Percentiles rank a stretch among this genome's conserved stretches.
Evolutionary conservation across 495 filamentous ascomycete species (phyloP).

Genomic region (Xylaria bambusicola): DNA sequence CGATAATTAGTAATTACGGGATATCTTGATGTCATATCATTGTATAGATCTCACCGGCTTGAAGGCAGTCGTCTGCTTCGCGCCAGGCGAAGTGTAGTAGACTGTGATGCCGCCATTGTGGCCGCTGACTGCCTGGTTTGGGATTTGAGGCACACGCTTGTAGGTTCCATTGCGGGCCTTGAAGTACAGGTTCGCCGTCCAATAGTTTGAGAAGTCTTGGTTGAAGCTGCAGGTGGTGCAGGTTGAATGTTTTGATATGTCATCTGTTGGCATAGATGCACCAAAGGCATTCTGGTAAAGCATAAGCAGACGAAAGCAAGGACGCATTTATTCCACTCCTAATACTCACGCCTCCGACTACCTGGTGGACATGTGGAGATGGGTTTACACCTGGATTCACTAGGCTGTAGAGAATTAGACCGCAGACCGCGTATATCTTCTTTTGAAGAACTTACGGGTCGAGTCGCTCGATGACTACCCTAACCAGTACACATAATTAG

Average conservation of each 20-base stretch:
- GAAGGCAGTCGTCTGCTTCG: constrained; percentile 40
- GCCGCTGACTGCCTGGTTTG: constrained; percentile 35
- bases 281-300: constrained; percentile 4
- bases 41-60: constrained; percentile 27
- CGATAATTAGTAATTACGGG: background rate
- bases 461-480: constrained; percentile 33
- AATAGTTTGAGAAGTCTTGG: constrained; percentile 38
- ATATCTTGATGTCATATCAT: background rate
- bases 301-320: background rate
- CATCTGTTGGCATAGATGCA: constrained; percentile 23
- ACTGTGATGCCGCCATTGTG: constrained; percentile 42
- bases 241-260: constrained; percentile 22
- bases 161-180: constrained; percentile 38
- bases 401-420: constrained; percentile 13
- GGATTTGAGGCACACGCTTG: constrained; percentile 42
- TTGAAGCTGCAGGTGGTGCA: constrained; percentile 31
- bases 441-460: constrained; percentile 23
- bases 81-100: constrained; percentile 43
- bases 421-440: background rate
- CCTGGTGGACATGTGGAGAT: constrained; percentile 31
- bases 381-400: constrained; percentile 29
- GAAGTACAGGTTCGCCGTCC: constrained; percentile 41
- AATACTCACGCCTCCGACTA: constrained; percentile 26
- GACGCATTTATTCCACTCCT: background rate
- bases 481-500: background rate